A percentile compares a stretch with the other conserved stretches of the same genome.
Evolutionary conservation across 1,139 yeast species (phyloP).

Genomic region (Saccharomyces hybrid): DNA sequence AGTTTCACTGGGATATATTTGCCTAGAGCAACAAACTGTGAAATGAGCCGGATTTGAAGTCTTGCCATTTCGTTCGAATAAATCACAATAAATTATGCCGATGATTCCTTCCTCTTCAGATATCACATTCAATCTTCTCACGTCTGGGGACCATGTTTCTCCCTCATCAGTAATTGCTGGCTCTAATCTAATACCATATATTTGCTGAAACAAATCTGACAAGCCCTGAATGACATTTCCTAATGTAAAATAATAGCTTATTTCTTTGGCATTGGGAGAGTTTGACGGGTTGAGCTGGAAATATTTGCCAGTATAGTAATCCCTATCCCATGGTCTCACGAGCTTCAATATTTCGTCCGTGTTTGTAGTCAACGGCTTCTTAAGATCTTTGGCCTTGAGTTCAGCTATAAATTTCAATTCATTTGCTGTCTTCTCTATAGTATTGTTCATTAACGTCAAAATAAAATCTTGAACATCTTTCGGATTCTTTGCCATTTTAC

Average conservation of each 20-base stretch:
- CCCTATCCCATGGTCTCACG: constrained; percentile 89
- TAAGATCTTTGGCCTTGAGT: constrained; percentile 33
- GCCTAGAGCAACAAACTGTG: constrained; percentile 90
- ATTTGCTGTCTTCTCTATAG: constrained; percentile 48
- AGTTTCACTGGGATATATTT: constrained; percentile 48
- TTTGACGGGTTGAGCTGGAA: neutral
- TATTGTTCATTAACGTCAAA: constrained; percentile 45
- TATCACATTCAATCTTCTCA: constrained; percentile 68
- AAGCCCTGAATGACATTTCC: constrained; percentile 86
- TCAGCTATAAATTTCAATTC: constrained; percentile 47
- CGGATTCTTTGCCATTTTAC: constrained; percentile 85
- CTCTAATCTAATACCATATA: constrained; percentile 69
- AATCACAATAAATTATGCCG: constrained; percentile 63
- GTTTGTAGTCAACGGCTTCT: constrained; percentile 9
- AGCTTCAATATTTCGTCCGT: constrained; percentile 38
- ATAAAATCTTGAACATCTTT: constrained; percentile 68
- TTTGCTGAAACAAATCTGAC: constrained; percentile 55
- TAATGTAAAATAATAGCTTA: constrained; percentile 63
- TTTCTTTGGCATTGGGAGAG: constrained; percentile 12
- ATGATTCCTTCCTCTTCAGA: constrained; percentile 50
- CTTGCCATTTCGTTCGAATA: constrained; percentile 56
- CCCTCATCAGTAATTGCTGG: constrained; percentile 61
- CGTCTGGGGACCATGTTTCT: constrained; percentile 90
- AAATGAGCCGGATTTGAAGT: constrained; percentile 84
- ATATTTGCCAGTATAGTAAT: constrained; percentile 42